Evolutionary conservation across 352 stramenopile genomes (phyloP), one percentile per base, ranked within the genome.

Genomic region (Thalassiosira pacifica): DNA sequence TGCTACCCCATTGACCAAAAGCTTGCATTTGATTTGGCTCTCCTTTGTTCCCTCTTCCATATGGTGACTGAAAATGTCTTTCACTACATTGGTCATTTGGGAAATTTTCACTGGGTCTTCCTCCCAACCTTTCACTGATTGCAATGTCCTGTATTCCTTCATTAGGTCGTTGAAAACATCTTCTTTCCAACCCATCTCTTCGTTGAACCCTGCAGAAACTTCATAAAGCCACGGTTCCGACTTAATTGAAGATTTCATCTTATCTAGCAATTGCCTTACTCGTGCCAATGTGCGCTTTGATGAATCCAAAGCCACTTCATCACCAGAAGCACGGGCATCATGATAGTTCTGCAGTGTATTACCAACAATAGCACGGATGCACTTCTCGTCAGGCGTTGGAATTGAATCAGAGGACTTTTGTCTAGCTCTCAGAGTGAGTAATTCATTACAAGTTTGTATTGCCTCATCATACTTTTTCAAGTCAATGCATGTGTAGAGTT

Each of bases 401-500:
- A 93, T 81, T 10, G 79, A 73, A 71, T 92, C 78, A 13, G 82
- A 82, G 26, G 59, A 48, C 53, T 85, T 86, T 45, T 79, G 87
- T 16, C 82, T 78, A 18, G 63, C 64, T 52, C 86, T 91, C 13
- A 94, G 80, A 76, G 91, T 87, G 27, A 95, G 77, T 19, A 95
- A 42, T 67, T 91, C 77, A 64, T 73, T 74, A 66, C 90, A 93
- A 32, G 92, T 88, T 82, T 95, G 92, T n/a, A 94, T 86, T 29
- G 92, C 92, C 80, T 95, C 92, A 52, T 95, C 90, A 57, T 87
- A 94, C 65, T 93, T 95, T 77, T 90, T 78, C 24, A 95, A 75
- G 83, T 95, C 92, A 26, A 95, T 91, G 82, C 90, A 94, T 8
- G 81, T 88, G 70, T 94, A 94, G 0, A 95, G 76, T 81, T 95